These are phyloP conservation scores for Rhynchosporium secalis DNA, from an alignment of 2,329 filamentous ascomycete species.

Conservation along the genomic window DNA sequence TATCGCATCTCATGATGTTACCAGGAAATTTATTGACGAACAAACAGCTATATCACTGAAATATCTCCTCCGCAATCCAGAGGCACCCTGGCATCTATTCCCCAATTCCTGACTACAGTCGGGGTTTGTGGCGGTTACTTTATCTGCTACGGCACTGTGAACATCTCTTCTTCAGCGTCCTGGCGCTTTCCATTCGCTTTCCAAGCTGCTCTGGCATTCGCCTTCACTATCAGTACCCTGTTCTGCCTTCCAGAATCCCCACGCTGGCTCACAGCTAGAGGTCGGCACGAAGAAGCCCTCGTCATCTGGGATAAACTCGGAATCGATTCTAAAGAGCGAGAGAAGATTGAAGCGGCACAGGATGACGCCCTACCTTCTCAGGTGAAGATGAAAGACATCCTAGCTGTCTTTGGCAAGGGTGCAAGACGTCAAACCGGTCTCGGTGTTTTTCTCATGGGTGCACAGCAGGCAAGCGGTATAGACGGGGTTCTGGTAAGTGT, in stretches of 20 bases:
- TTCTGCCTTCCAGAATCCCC: constrained; percentile 55
- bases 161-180: constrained; percentile 48
- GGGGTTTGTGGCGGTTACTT: constrained; percentile 59
- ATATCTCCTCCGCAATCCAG: constrained; percentile 54
- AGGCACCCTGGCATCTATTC: constrained; percentile 52
- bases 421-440: constrained; percentile 51
- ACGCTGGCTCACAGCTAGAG: constrained; percentile 55
- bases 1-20: too few relatives aligned
- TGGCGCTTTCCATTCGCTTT: constrained; percentile 59
- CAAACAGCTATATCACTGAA: constrained; percentile 54
- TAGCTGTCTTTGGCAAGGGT: constrained; percentile 42
- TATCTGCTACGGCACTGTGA: constrained; percentile 56
- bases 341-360: constrained; percentile 30
- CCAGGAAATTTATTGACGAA: background rate
- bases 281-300: constrained; percentile 48
- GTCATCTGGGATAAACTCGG: constrained; percentile 40
- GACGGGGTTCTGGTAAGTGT: constrained; percentile 52
- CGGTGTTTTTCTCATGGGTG: constrained; percentile 57
- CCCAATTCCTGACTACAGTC: constrained; percentile 52
- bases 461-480: constrained; percentile 62
- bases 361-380: constrained; percentile 14
- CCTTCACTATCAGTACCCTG: constrained; percentile 43
- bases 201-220: constrained; percentile 44
- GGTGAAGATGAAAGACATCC: constrained; percentile 29
- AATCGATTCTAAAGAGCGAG: constrained; percentile 31